Evolutionary conservation across 2,329 filamentous ascomycete genomes (phyloP).

Genomic region (Corynespora cassiicola): DNA sequence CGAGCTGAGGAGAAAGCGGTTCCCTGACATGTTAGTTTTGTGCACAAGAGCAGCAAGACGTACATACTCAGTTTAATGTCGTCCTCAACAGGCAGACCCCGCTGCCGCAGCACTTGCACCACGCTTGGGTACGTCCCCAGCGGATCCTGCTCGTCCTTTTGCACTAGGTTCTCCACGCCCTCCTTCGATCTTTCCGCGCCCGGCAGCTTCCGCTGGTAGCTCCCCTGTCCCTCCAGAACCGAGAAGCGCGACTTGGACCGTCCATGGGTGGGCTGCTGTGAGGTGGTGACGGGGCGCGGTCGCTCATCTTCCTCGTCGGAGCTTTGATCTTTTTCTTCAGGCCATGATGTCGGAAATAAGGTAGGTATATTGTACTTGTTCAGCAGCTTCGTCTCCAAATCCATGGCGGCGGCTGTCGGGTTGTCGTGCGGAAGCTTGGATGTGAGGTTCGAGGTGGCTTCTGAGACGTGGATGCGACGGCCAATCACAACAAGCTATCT

Average conservation of each 20-base stretch:
- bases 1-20: constrained; percentile 92
- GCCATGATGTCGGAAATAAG: constrained; percentile 84
- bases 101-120: constrained; percentile 75
- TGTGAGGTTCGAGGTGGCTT: constrained; percentile 7
- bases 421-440: constrained; percentile 5
- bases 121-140: constrained; percentile 89
- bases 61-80: constrained; percentile 75
- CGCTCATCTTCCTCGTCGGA: constrained; percentile 54
- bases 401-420: constrained; percentile 27
- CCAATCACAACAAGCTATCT: constrained; percentile 28
- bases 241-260: constrained; percentile 83
- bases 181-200: constrained; percentile 72
- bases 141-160: constrained; percentile 91
- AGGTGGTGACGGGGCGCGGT: constrained; percentile 19
- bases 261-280: constrained; percentile 30
- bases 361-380: constrained; percentile 88
- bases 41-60: not conserved
- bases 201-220: constrained; percentile 71
- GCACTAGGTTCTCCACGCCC: constrained; percentile 78
- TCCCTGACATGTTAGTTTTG: constrained; percentile 60
- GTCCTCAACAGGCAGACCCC: constrained; percentile 83
- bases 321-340: constrained; percentile 76
- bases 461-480: constrained; percentile 23
- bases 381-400: constrained; percentile 72
- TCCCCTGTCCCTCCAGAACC: constrained; percentile 78